A percentile compares a stretch with the other conserved stretches of the same genome.
Conservation (phyloP, 306 rosid species). For the Arachis hypogaea region DNA sequence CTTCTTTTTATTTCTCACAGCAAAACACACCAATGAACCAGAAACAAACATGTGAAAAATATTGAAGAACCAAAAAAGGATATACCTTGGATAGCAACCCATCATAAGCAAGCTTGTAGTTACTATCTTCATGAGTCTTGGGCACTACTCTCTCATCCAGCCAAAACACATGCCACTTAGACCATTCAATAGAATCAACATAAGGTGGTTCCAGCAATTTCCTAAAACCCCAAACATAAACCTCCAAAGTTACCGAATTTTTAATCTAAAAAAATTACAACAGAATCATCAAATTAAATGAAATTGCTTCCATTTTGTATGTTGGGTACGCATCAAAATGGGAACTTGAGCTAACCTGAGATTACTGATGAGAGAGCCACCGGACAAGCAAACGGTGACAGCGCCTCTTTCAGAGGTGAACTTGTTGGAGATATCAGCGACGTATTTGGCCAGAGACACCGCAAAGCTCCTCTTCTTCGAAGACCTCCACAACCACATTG, state of each 20-base stretch:
- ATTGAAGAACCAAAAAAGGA: not conserved
- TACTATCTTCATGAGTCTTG: slow-evolving; percentile 88
- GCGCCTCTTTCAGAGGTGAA: slow-evolving; percentile 64
- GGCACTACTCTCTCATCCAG: slow-evolving; percentile 95
- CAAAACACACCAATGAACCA: not conserved
- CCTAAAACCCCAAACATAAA: slow-evolving; percentile 42
- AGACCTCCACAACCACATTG: slow-evolving; percentile 54
- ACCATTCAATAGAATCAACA: slow-evolving; percentile 73
- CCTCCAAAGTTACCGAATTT: not conserved
- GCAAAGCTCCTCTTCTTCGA: slow-evolving; percentile 68
- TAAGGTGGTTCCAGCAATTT: slow-evolving; percentile 77
- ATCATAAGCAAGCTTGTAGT: slow-evolving; percentile 90
- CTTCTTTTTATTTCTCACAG: not conserved
- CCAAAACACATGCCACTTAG: slow-evolving; percentile 92
- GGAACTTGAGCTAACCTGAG: slow-evolving; percentile 48
- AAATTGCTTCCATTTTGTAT: not conserved
- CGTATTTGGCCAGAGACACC: slow-evolving; percentile 71
- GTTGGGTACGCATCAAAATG: not conserved
- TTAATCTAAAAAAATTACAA: not conserved
- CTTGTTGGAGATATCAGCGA: slow-evolving; percentile 75
- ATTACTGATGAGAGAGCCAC: slow-evolving; percentile 77
- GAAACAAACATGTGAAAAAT: slow-evolving; percentile 19
- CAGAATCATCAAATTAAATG: not conserved
- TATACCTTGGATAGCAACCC: slow-evolving; percentile 85
- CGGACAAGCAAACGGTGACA: slow-evolving; percentile 82